Base-by-base conservation (phyloP, 441 rosid genomes). In the Manihot esculenta region DNA sequence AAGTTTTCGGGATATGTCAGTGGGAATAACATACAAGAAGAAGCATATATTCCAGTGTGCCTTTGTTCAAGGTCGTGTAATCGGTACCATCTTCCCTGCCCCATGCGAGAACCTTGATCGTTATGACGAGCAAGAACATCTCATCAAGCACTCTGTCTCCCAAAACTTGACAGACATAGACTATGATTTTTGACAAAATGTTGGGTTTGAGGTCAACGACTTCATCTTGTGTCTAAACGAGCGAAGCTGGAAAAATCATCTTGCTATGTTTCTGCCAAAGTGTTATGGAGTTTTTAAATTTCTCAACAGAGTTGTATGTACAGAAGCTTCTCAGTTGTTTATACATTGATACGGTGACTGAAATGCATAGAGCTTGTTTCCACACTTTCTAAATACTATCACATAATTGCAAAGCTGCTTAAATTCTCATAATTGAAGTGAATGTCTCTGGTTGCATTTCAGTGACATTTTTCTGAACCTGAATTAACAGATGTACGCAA, bases 11-110 rank as follows among this genome's bases (percentile, higher is more conserved):
- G 97, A 91, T 66, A 84, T 91, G 91, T 84, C 88, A 0, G 87
- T 93, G 6, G 96, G 98, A 57, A 63, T 87, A 76, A 86, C 95
- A 4, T 92, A 92, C 82, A 95, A 95, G 83, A 95, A 95, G 82
- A 91, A 95, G 76, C 98, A 91, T 59, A 88, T 93, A 61, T 93
- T 93, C 73, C 98, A 90, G 82, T 93, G 95, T 41, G 89, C 95
- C 33, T 91, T 84, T 56, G 90, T 95, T 58, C 85, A 93, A 74
- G 98, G 96, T 60, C 89, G 88, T n/a, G 96, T 93, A 54, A 71
- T 86, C 1, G 99, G 99, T 62, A 81, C 85, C 55, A 78, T 95
- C 74, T 95, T 84, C 79, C 98, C 97, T 11, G 81, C 88, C 64
- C 95, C 97, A 4, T 95, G 96, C 4, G 92, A 91, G 79, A 85